Percentiles rank a stretch among this genome's conserved stretches.
Evolutionary conservation across 768 basidiomycete genomes (phyloP).

Genomic region (Myochromella boudieri): DNA sequence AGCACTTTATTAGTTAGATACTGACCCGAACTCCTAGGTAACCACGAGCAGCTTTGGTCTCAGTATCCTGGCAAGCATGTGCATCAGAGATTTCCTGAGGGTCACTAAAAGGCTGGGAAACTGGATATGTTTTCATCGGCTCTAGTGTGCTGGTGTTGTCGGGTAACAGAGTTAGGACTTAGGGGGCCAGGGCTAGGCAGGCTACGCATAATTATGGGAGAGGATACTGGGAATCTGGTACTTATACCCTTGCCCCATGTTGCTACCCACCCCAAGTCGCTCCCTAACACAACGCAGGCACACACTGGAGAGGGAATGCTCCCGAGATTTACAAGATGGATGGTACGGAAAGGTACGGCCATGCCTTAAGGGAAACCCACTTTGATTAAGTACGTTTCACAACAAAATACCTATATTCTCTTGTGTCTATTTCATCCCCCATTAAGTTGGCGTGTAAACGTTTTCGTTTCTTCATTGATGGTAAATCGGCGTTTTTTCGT

Average conservation of each 20-base stretch:
- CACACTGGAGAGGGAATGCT: too few relatives aligned
- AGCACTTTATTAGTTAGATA: conserved; percentile 8
- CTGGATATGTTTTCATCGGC: conserved; percentile 57
- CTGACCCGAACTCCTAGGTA: conserved; percentile 23
- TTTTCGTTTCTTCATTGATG: too few relatives aligned
- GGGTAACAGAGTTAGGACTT: conserved; percentile 63
- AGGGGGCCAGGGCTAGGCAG: conserved; percentile 53
- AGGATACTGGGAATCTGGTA: conserved; percentile 69
- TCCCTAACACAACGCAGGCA: too few relatives aligned
- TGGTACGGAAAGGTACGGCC: too few relatives aligned
- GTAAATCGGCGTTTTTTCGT: too few relatives aligned
- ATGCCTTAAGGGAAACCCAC: too few relatives aligned
- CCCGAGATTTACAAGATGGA: too few relatives aligned
- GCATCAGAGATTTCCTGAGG: conserved; percentile 66
- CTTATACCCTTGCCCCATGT: conserved; percentile 14
- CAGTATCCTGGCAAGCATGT: conserved; percentile 57
- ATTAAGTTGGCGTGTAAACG: too few relatives aligned
- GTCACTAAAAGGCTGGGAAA: conserved; percentile 75
- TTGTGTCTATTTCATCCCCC: too few relatives aligned
- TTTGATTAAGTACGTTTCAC: too few relatives aligned
- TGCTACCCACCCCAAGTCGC: too few relatives aligned
- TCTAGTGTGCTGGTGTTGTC: conserved; percentile 14
- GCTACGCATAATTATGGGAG: conserved; percentile 44
- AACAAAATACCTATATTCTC: too few relatives aligned
- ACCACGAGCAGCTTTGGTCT: conserved; percentile 41